Base-by-base conservation (phyloP, 352 stramenopile genomes). In the Phytopythium ostracodes region DNA sequence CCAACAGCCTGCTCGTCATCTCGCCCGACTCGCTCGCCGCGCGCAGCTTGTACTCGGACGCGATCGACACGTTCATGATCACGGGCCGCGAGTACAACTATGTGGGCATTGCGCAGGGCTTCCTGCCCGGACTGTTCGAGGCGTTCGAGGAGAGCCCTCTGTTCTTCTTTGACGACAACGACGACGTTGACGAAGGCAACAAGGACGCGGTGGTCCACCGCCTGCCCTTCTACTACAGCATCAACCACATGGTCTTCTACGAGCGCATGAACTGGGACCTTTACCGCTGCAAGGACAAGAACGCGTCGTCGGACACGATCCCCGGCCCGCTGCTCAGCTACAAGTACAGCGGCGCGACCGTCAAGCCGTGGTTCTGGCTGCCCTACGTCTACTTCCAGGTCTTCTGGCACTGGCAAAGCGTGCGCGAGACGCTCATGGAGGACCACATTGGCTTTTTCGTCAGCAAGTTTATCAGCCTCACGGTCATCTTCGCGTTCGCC, bases 161-260 rank as follows among this genome's bases (percentile, higher is more conserved):
- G 43, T 92, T 90, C 43, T 89, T 85, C 53, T 65, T 84, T 14
- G 47, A 54, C 18, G 66, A 79, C 38, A 74, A 78, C 54, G 70
- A 79, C 25, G 72, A 68, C 44, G 67, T 72, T 40, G 72, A 75
- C 6, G 68, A 76, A 10, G 64, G 47, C 29, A 64, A 59, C 1
- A 68, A 84, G 20, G 63, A 73, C 35, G 68, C 65, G 0, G 76
- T 91, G 31, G 84, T 90, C 24, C 76, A 84, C 43, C 80, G 82
- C 18, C 65, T 93, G 63, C 84, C 82, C 46, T 93, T 93, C 61
- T 91, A 88, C 68, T 93, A 92, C 71, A 91, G 79, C 52, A 89
- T 93, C 66, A 93, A 93, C 65, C 84, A 93, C 78, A 92, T 93
- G 82, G 82, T 93, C 62, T 93, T 90, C 64, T 93, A 93, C 69